Base-by-base conservation (phyloP, 1,284 basidiomycete genomes). In the Ustilago trichophora region DNA sequence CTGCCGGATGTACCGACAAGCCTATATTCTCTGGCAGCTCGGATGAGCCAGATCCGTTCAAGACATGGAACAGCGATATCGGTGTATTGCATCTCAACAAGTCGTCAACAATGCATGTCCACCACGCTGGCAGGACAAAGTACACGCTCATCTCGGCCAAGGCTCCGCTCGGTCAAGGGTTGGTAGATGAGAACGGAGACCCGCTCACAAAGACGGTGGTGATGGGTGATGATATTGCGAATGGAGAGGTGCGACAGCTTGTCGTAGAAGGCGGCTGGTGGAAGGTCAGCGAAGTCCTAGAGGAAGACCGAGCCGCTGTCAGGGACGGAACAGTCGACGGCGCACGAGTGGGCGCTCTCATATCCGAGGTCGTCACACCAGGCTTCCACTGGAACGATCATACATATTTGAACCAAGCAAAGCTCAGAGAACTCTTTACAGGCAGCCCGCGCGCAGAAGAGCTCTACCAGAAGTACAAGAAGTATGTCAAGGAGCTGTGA, bases 381-480 rank as follows among this genome's bases (percentile, higher is more conserved):
- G 69, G 59, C 16, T 72, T 72, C 26, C 64, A 72, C 37, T 72
- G 69, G 69, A 54, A 67, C 48, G 59, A 72, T 16, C 69, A 72
- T 32, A 63, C 56, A 18, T 72, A 67, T 36, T 52, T 72, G 26
- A 56, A 67, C 15, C 51, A 56, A 19, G 40, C 52, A 11, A 56
- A 44, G 42, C 52, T 72, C 19, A 51, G 49, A 10, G 45, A 58
- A 24, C 59, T 67, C 12, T 57, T 72, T 31, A 55, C 47, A 9
- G 64, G 29, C 24, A 57, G 57, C 33, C 46, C 51, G 15, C 37
- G 42, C 2, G 22, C 50, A 10, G 49, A 64, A 31, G 55, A 49
- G 43, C 49, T 58, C 12, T 58, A 48, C 15, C 40, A 51, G 5
- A 44, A 43, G 35, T 69, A 59, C 42, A 41, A 49, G 13, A 53